Conservation (phyloP, 2,329 filamentous ascomycete species). For the Capronia americana region DNA sequence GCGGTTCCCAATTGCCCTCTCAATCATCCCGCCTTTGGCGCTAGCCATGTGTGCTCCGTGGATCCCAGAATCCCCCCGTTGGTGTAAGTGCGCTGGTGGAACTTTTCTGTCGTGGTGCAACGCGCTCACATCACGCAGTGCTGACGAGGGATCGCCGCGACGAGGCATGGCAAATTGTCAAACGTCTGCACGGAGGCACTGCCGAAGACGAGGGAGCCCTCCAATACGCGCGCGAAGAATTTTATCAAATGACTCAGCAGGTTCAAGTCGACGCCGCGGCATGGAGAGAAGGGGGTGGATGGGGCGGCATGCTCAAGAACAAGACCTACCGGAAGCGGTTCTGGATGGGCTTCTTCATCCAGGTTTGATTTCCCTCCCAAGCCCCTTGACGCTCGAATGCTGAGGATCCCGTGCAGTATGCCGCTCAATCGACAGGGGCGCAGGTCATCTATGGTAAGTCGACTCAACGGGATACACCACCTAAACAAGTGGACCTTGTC, state of each 20-base stretch:
- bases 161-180: constrained; percentile 54
- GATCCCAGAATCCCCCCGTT: constrained; percentile 57
- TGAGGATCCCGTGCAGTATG: constrained; percentile 21
- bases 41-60: constrained; percentile 51
- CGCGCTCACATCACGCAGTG: constrained; percentile 13
- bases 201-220: constrained; percentile 26
- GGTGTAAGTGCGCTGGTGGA: constrained; percentile 46
- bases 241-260: constrained; percentile 38
- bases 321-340: constrained; percentile 36
- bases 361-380: not conserved
- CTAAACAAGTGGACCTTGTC: not conserved
- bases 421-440: constrained; percentile 33
- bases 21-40: constrained; percentile 50
- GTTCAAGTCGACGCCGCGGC: constrained; percentile 27
- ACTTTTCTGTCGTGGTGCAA: not conserved
- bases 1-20: constrained; percentile 54
- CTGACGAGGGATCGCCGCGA: constrained; percentile 54
- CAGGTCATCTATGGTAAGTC: constrained; percentile 46
- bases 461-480: not conserved
- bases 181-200: constrained; percentile 46
- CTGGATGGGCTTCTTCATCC: constrained; percentile 36
- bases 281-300: constrained; percentile 28
- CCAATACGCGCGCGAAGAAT: constrained; percentile 35
- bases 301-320: constrained; percentile 33
- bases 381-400: not conserved